Base-by-base conservation (phyloP, 768 basidiomycete species). In the Paxillus rubicundulus region DNA sequence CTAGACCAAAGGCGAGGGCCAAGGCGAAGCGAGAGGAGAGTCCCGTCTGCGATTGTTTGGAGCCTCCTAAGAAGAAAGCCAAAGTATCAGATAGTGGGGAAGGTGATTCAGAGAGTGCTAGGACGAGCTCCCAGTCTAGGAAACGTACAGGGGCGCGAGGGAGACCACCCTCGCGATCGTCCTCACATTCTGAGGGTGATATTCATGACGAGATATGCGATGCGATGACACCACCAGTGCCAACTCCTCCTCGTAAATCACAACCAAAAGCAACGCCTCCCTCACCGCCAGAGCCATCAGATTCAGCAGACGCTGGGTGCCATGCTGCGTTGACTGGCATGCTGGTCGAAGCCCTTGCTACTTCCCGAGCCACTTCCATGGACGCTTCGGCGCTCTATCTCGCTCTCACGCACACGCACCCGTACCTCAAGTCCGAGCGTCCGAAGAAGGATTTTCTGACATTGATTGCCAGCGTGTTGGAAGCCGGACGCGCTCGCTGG, bases 291-390 rank as follows among this genome's bases (percentile, higher is more conserved):
- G 36, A 34, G 21, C 21, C 53, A 7, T 41, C 61, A 14, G 49
- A 68, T 38, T 48, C 69, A 12, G 42, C 28, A 21, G 39, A 57
- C n/a, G 45, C n/a, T 1, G 60, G 61, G 37, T 61, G 60, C 9
- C 74, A 75, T 53, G 60, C 62, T 0, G 82, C 84, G 58, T 64
- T 86, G 20, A 77, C 76, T 45, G 87, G 87, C 3, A 78, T 88
- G 79, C 69, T 89, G 2, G 79, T 89, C 56, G 85, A 88, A 71
- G 77, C 77, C 34, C 75, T 89, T 67, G 87, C 85, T 12, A 78
- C 79, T n/a, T 84, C 86, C 4, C 81, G 87, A 18, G 85, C 86
- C 17, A 85, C 85, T 1, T 82, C 82, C 17, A 70, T 87, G 56
- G 75, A 86, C 17, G 72, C 78, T 2, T 76, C 80, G 2, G 67